Conservation (phyloP, 2,329 filamentous ascomycete genomes). For the Epichloe hybrida region DNA sequence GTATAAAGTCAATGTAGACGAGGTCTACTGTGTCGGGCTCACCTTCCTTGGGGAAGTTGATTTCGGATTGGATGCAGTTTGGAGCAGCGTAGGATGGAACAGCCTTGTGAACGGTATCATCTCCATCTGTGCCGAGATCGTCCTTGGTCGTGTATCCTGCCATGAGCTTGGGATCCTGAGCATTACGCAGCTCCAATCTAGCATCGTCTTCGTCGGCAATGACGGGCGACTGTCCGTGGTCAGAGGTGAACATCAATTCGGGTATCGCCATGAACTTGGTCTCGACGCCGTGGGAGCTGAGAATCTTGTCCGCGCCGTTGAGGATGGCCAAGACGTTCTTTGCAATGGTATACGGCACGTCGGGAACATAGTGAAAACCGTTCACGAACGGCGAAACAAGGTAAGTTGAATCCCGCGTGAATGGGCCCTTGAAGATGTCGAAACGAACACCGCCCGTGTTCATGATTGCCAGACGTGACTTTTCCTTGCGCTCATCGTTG, state of each 20-base stretch:
- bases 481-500: constrained; percentile 42
- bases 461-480: constrained; percentile 57
- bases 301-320: constrained; percentile 40
- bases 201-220: constrained; percentile 9
- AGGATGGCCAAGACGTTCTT: constrained; percentile 50
- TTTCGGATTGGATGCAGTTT: constrained; percentile 64
- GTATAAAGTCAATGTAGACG: constrained; percentile 83
- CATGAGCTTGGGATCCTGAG: constrained; percentile 24
- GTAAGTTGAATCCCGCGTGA: constrained; percentile 77
- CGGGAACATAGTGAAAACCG: constrained; percentile 59
- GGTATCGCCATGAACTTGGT: constrained; percentile 36
- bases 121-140: constrained; percentile 69
- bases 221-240: constrained; percentile 3
- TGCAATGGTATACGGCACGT: constrained; percentile 69
- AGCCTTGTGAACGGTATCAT: constrained; percentile 71
- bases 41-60: constrained; percentile 43
- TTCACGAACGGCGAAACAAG: constrained; percentile 82
- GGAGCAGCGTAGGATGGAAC: constrained; percentile 67
- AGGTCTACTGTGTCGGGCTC: constrained; percentile 67
- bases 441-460: constrained; percentile 92
- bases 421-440: constrained; percentile 84
- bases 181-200: constrained; percentile 19
- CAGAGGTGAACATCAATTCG: constrained; percentile 22
- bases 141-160: constrained; percentile 81
- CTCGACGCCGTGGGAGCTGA: constrained; percentile 24